Conservation (phyloP, 108 stramenopile genomes). For the Poteriospumella lacustris region DNA sequence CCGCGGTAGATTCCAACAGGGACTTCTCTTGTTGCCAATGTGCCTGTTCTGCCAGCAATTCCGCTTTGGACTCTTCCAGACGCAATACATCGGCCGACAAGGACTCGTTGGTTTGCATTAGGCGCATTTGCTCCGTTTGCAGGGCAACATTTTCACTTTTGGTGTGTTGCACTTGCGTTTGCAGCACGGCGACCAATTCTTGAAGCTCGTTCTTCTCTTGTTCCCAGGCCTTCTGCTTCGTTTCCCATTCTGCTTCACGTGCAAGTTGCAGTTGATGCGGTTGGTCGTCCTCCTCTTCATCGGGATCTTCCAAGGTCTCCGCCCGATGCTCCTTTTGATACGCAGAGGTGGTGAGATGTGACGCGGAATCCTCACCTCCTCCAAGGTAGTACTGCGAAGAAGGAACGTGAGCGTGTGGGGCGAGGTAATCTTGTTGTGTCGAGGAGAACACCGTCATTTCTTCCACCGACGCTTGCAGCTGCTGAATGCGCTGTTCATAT, state of each 20-base stretch:
- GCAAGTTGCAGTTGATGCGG: neutral
- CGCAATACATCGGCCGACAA: neutral
- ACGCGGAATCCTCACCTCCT: neutral
- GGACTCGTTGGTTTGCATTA: neutral
- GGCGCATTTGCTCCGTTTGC: neutral
- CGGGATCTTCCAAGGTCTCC: neutral
- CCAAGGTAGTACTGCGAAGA: too few relatives aligned
- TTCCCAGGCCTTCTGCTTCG: neutral
- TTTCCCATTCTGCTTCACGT: neutral
- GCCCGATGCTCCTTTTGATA: too few relatives aligned
- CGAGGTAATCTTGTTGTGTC: neutral
- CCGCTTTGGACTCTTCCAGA: neutral
- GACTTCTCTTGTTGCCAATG: neutral
- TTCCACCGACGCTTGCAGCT: neutral
- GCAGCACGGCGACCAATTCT: neutral
- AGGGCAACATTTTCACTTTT: neutral
- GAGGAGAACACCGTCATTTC: neutral
- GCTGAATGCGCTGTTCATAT: neutral
- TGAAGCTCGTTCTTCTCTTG: neutral
- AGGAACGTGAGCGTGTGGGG: neutral
- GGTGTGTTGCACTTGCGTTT: neutral
- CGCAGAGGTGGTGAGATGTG: neutral
- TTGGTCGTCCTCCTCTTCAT: neutral
- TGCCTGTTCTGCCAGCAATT: neutral
- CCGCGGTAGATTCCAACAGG: neutral